Conservation (phyloP, 106 monocot species). For the Allium sativum region DNA sequence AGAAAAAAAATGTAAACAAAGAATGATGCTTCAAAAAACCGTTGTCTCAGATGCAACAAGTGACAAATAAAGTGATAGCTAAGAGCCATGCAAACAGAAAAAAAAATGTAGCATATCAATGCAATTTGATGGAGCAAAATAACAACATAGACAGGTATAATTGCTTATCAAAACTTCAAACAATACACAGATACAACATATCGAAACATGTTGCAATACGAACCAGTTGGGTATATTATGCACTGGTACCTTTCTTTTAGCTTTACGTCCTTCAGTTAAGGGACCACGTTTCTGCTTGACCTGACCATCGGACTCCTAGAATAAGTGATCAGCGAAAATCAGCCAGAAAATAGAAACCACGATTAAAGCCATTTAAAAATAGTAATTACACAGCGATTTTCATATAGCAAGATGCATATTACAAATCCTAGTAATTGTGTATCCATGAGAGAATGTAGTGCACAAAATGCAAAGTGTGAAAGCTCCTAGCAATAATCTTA, state of each 20-base stretch:
- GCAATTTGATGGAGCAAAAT: too few species aligned
- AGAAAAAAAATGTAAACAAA: conserved; percentile 14
- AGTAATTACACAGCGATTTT: too few species aligned
- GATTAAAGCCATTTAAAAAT: too few species aligned
- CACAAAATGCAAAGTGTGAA: too few species aligned
- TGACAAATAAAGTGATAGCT: too few species aligned
- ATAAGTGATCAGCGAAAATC: not conserved
- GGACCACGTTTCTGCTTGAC: conserved; percentile 35
- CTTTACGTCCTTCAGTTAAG: conserved; percentile 55
- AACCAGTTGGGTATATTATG: not conserved
- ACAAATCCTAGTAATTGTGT: too few species aligned
- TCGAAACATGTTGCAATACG: not conserved
- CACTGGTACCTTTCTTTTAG: conserved; percentile 48
- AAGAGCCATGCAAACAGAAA: too few species aligned
- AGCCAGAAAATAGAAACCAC: not conserved
- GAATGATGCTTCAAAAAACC: not conserved
- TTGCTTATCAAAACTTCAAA: not conserved
- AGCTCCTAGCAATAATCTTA: too few species aligned
- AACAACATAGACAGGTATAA: not conserved
- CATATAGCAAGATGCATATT: too few species aligned
- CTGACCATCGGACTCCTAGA: conserved; percentile 27
- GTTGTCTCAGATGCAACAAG: not conserved
- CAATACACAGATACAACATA: not conserved
- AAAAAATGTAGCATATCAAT: too few species aligned
- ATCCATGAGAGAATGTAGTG: too few species aligned